phyloP scores from a whole-genome alignment of 2,329 filamentous ascomycete genomes.

The Apiospora sp. region DNA sequence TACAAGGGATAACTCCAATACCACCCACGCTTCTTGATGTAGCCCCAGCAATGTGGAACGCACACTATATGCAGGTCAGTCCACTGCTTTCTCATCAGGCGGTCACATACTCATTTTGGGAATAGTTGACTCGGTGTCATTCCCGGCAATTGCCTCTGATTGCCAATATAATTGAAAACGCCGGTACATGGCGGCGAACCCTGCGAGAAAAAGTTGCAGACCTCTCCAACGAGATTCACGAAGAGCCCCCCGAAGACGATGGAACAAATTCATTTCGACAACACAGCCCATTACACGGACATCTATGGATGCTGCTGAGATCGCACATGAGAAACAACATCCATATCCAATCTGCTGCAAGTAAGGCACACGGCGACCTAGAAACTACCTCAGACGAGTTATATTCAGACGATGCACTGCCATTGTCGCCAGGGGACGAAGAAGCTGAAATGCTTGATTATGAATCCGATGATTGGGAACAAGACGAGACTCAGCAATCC shows the following conservation, averaged over 20 bases:
- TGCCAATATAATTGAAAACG: neutral
- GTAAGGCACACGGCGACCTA: neutral
- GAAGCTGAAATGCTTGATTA: neutral
- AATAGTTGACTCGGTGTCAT: neutral
- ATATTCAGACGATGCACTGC: neutral
- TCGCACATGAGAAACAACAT: neutral
- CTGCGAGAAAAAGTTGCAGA: neutral
- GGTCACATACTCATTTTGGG: neutral
- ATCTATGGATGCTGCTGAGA: neutral
- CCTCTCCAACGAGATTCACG: neutral
- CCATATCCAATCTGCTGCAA: neutral
- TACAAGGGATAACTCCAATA: constrained; percentile 28
- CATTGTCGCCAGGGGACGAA: neutral
- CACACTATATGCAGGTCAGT: constrained; percentile 41
- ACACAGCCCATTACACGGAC: neutral
- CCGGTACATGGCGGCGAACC: constrained; percentile 8
- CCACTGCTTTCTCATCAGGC: neutral
- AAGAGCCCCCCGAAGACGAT: neutral
- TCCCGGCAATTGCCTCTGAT: constrained; percentile 1
- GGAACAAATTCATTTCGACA: neutral
- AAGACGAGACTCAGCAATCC: neutral
- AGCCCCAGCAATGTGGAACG: constrained; percentile 45
- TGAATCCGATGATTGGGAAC: constrained; percentile 9
- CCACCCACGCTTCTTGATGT: constrained; percentile 35
- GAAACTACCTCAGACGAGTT: neutral